Evolutionary conservation across 2,329 filamentous ascomycete genomes (phyloP).

Genomic region (Penicillium occitanis): DNA sequence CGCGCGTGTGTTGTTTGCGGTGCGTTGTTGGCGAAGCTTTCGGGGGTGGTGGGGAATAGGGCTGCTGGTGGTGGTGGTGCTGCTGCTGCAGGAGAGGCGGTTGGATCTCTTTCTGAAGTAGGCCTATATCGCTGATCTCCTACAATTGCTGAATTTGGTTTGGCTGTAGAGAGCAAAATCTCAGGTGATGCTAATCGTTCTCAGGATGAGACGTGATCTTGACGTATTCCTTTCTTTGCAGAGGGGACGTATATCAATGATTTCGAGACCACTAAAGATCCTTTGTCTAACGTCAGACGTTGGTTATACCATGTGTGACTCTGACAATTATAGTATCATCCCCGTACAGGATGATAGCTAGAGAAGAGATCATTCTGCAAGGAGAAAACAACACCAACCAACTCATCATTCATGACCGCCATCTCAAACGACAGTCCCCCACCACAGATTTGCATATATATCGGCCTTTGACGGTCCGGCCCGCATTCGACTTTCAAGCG

Average conservation of each 20-base stretch:
- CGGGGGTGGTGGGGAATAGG: background rate
- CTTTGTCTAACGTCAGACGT: background rate
- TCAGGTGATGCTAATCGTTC: constrained; percentile 9
- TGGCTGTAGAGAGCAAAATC: background rate
- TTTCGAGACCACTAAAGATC: background rate
- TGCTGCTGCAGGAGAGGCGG: background rate
- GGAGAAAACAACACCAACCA: background rate
- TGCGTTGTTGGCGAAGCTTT: constrained; percentile 13
- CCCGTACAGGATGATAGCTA: background rate
- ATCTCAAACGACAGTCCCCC: background rate
- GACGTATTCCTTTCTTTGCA: background rate
- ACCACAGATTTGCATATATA: background rate
- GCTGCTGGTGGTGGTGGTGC: background rate
- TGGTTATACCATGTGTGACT: background rate
- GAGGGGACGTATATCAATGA: background rate
- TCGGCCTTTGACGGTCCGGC: too few species aligned
- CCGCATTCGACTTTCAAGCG: background rate
- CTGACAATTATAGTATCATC: background rate
- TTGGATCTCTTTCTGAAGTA: constrained; percentile 16
- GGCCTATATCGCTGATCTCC: constrained; percentile 12
- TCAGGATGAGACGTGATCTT: constrained; percentile 8
- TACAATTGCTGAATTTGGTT: background rate
- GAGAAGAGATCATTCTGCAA: too few species aligned
- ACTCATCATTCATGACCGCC: background rate
- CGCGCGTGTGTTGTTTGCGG: constrained; percentile 36